Conservation (phyloP, 805 yeast species). For the Ogataea neopini region DNA sequence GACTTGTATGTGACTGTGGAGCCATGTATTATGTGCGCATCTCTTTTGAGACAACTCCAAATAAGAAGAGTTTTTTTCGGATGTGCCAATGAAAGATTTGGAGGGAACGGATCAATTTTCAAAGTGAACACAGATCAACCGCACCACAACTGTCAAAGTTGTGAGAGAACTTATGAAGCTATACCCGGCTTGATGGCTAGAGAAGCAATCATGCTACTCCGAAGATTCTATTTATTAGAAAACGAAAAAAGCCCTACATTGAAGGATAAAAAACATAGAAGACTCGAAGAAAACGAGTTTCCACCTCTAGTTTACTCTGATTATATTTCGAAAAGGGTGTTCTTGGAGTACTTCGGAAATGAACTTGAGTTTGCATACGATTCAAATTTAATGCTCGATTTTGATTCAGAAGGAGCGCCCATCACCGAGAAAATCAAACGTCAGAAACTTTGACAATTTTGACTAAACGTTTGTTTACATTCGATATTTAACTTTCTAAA, state of each 20-base stretch:
- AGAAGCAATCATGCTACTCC: conserved; percentile 78
- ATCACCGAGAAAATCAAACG: conserved; percentile 12
- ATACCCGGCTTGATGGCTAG: conserved; percentile 78
- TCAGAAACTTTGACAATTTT: neutral
- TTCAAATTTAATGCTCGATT: conserved; percentile 27
- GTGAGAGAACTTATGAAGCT: conserved; percentile 46
- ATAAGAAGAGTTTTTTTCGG: conserved; percentile 80
- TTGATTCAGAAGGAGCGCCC: conserved; percentile 20
- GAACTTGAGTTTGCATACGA: conserved; percentile 32
- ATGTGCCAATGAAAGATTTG: conserved; percentile 92
- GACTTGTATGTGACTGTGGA: conserved; percentile 92
- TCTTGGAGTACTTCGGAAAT: conserved; percentile 50
- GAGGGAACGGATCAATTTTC: conserved; percentile 91
- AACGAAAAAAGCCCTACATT: conserved; percentile 86
- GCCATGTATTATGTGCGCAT: conserved; percentile 98
- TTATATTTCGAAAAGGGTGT: conserved; percentile 54
- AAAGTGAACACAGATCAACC: conserved; percentile 50
- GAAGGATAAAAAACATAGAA: conserved; percentile 68
- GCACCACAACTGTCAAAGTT: conserved; percentile 3
- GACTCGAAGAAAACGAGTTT: conserved; percentile 53
- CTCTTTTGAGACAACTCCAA: conserved; percentile 80
- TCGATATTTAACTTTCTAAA: no score
- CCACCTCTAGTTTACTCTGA: conserved; percentile 59
- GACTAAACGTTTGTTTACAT: no score
- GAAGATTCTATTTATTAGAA: conserved; percentile 83